phyloP scores from a whole-genome alignment of 176 grass and related monocot genomes.

The Oryza coarctata region DNA sequence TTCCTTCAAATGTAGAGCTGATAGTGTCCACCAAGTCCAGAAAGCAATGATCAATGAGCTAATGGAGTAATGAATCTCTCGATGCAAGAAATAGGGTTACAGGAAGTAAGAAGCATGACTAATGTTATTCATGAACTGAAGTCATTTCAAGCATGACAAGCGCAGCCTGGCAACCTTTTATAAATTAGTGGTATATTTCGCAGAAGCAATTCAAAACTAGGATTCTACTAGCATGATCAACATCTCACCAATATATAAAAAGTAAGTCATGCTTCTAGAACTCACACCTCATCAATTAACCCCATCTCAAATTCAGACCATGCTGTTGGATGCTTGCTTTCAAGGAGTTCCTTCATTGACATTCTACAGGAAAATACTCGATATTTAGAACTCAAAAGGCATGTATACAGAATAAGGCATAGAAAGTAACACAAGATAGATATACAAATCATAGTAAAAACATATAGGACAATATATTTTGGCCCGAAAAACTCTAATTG shows the following conservation, averaged over 20 bases:
- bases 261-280: slow-evolving; percentile 29
- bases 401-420: background rate
- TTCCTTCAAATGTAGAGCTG: background rate
- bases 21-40: background rate
- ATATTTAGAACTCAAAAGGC: background rate
- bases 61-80: background rate
- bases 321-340: slow-evolving; percentile 83
- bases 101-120: background rate
- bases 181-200: background rate
- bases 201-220: background rate
- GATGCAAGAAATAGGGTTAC: background rate
- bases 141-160: background rate
- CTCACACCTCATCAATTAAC: slow-evolving; percentile 74
- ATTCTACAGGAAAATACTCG: slow-evolving; percentile 49
- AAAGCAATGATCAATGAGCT: background rate
- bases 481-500: background rate
- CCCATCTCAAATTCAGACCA: slow-evolving; percentile 92
- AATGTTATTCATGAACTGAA: background rate
- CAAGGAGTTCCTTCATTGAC: slow-evolving; percentile 89
- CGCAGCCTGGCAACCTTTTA: background rate
- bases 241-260: background rate
- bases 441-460: background rate
- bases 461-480: background rate
- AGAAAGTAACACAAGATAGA: background rate
- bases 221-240: background rate